phyloP scores from a whole-genome alignment of 163 green algal genomes.

The Picocystis sp. region DNA sequence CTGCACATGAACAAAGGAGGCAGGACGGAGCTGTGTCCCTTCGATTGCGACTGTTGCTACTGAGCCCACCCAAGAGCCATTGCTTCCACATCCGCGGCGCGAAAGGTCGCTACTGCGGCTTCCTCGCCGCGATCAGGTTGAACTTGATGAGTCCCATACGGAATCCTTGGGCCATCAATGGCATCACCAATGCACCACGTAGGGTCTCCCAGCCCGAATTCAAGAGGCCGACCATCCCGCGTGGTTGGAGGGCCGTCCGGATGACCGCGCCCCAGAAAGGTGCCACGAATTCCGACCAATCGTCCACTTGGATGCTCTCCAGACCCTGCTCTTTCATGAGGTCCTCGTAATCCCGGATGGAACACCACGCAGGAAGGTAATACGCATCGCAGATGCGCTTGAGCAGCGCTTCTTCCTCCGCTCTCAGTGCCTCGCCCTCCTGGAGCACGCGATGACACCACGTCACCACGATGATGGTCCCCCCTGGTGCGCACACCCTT shows the following conservation, averaged over 20 bases:
- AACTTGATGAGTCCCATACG: slow-evolving; percentile 81
- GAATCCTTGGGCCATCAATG: slow-evolving; percentile 81
- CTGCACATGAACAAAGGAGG: slow-evolving; percentile 8
- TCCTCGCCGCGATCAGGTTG: slow-evolving; percentile 70
- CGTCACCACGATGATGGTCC: slow-evolving; percentile 85
- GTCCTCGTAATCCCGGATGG: slow-evolving; percentile 60
- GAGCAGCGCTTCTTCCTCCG: slow-evolving; percentile 59
- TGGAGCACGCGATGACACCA: slow-evolving; percentile 75
- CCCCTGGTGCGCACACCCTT: slow-evolving; percentile 68
- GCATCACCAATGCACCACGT: slow-evolving; percentile 59
- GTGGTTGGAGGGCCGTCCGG: slow-evolving; percentile 27
- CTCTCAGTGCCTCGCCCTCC: slow-evolving; percentile 30
- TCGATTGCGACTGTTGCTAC: slow-evolving; percentile 13
- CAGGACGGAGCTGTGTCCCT: slow-evolving; percentile 8
- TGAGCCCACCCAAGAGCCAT: not conserved
- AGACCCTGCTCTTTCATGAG: slow-evolving; percentile 24
- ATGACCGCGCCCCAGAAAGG: slow-evolving; percentile 89
- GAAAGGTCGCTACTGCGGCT: slow-evolving; percentile 21
- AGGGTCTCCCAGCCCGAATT: slow-evolving; percentile 51
- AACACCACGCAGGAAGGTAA: slow-evolving; percentile 92
- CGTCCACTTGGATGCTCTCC: slow-evolving; percentile 42
- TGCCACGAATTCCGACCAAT: slow-evolving; percentile 81
- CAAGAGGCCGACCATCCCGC: slow-evolving; percentile 68
- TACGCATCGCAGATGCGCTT: slow-evolving; percentile 87
- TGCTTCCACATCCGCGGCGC: no score